Percentiles rank a stretch among this genome's conserved stretches.
Evolutionary conservation across 495 filamentous ascomycete species (phyloP).

Genomic region (Podospora anserina): DNA sequence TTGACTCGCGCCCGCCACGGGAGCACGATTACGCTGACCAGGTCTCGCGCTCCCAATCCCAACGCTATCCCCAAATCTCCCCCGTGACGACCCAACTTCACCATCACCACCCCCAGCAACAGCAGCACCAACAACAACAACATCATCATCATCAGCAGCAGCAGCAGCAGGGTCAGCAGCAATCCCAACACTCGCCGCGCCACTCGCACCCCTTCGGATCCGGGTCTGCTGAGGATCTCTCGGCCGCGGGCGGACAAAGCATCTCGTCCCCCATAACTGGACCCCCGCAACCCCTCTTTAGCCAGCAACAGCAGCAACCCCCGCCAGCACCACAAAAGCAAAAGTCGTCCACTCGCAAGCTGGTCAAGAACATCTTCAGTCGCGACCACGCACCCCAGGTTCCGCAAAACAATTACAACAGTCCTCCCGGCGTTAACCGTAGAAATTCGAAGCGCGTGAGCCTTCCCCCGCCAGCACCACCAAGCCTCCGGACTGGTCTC

Average conservation of each 20-base stretch:
- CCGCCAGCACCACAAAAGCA: slow-evolving; percentile 37
- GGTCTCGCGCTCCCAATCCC: slow-evolving; percentile 37
- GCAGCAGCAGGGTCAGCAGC: slow-evolving; percentile 23
- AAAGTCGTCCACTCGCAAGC: slow-evolving; percentile 44
- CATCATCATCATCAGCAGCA: slow-evolving; percentile 24
- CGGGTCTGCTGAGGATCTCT: slow-evolving; percentile 40
- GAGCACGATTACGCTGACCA: slow-evolving; percentile 32
- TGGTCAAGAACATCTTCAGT: slow-evolving; percentile 44
- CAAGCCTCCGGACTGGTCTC: slow-evolving; percentile 41
- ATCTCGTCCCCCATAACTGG: slow-evolving; percentile 30
- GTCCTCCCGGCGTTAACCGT: slow-evolving; percentile 39
- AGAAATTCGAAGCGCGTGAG: slow-evolving; percentile 50
- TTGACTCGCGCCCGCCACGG: slow-evolving; percentile 30
- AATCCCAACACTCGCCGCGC: slow-evolving; percentile 28
- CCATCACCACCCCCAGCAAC: slow-evolving; percentile 36
- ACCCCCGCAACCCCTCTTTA: slow-evolving; percentile 27
- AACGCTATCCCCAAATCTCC: slow-evolving; percentile 31
- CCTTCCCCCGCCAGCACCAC: slow-evolving; percentile 39
- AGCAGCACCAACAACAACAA: slow-evolving; percentile 26
- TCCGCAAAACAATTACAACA: slow-evolving; percentile 38
- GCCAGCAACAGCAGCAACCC: slow-evolving; percentile 30
- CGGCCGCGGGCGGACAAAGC: slow-evolving; percentile 22
- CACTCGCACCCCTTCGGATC: slow-evolving; percentile 22
- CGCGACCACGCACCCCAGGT: slow-evolving; percentile 26
- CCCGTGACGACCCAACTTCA: slow-evolving; percentile 30